Percentiles rank a stretch among this genome's conserved stretches.
Conservation (phyloP, 2,329 filamentous ascomycete genomes). For the Neopestalotiopsis sp. region DNA sequence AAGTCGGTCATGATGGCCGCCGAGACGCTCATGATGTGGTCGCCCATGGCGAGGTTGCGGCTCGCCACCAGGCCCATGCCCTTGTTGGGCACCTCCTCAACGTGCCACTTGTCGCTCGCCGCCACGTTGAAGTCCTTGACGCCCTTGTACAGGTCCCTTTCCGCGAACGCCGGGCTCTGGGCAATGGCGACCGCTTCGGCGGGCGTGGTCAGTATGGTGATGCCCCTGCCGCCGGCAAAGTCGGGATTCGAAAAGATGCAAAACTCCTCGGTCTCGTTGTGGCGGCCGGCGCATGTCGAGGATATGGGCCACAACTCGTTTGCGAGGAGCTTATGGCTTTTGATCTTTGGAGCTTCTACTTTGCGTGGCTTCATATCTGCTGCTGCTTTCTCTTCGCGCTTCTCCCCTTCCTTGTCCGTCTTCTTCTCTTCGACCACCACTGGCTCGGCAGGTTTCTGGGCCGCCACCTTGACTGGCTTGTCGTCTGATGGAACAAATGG, state of each 20-base stretch:
- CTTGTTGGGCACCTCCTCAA: conserved; percentile 38
- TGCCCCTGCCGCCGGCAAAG: conserved; percentile 15
- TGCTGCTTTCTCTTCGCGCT: not conserved
- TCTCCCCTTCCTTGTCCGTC: not conserved
- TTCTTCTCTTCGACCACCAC: not conserved
- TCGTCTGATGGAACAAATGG: not conserved
- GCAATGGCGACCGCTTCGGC: conserved; percentile 37
- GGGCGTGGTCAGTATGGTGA: conserved; percentile 30
- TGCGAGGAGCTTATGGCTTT: not conserved
- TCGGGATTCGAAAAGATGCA: conserved; percentile 15
- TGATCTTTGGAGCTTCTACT: not conserved
- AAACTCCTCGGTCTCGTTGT: conserved; percentile 24
- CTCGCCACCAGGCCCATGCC: conserved; percentile 38
- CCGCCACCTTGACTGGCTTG: not conserved
- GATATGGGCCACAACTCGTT: conserved; percentile 21
- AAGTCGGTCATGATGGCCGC: conserved; percentile 40
- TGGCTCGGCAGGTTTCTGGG: not conserved
- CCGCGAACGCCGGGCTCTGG: conserved; percentile 34
- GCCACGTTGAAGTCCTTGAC: conserved; percentile 37
- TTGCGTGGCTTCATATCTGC: not conserved
- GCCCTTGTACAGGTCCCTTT: conserved; percentile 29
- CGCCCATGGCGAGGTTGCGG: conserved; percentile 31
- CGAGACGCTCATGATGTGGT: conserved; percentile 35
- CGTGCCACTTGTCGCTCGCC: conserved; percentile 35
- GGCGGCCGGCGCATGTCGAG: conserved; percentile 18